phyloP scores from a whole-genome alignment of 352 stramenopile genomes.

The Pseudoperonospora humuli region DNA sequence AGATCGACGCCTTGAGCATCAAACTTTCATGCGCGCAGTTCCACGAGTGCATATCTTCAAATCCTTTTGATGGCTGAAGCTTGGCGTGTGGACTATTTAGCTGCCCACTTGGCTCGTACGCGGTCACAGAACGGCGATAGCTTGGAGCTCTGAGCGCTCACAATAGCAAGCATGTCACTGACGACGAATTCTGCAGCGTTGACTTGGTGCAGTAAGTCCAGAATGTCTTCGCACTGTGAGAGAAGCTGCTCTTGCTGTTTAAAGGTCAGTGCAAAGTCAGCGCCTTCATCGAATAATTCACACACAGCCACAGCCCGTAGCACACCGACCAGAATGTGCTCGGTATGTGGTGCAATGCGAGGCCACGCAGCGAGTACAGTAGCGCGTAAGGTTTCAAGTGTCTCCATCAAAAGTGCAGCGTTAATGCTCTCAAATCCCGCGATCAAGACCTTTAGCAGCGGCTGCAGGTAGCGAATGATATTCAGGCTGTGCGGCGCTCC shows the following conservation, averaged over 20 bases:
- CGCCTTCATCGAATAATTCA: constrained; percentile 43
- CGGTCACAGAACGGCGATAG: constrained; percentile 21
- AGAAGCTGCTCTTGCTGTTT: constrained; percentile 29
- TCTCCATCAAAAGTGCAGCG: constrained; percentile 35
- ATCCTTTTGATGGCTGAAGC: too few relatives aligned
- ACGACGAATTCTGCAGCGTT: constrained; percentile 12
- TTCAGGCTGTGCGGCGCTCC: constrained; percentile 64
- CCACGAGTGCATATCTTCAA: neutral
- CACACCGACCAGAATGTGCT: constrained; percentile 60
- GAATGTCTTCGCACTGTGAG: constrained; percentile 24
- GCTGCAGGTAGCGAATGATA: constrained; percentile 66
- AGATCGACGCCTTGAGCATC: too few relatives aligned
- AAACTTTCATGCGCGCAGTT: neutral
- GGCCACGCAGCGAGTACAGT: constrained; percentile 57
- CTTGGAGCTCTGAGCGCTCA: constrained; percentile 17
- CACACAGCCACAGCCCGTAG: constrained; percentile 62
- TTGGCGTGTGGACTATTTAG: constrained; percentile 2
- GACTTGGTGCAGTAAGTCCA: constrained; percentile 31
- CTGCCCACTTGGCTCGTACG: constrained; percentile 12
- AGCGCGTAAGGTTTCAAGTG: constrained; percentile 46
- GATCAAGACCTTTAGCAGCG: constrained; percentile 65
- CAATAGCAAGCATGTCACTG: constrained; percentile 17
- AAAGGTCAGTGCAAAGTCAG: constrained; percentile 15
- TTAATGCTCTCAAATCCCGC: constrained; percentile 64
- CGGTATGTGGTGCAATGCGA: constrained; percentile 55